Percentiles rank a stretch among this genome's conserved stretches.
Conservation (phyloP, 2,329 filamentous ascomycete genomes). For the Thyridium curvatum region DNA sequence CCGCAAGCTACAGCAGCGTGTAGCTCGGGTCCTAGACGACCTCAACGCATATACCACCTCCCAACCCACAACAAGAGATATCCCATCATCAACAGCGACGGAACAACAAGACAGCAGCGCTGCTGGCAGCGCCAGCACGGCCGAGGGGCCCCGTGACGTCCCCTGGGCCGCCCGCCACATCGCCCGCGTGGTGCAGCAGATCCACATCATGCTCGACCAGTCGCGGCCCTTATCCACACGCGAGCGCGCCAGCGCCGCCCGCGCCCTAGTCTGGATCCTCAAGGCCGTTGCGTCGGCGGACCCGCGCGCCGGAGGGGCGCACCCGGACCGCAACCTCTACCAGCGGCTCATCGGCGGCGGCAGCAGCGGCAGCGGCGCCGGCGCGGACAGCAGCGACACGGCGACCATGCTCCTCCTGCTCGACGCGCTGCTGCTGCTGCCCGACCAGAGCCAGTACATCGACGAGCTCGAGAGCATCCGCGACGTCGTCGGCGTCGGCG, state of each 20-base stretch:
- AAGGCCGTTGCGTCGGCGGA: constrained; percentile 29
- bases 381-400: constrained; percentile 9
- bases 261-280: constrained; percentile 41
- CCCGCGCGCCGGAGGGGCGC: constrained; percentile 27
- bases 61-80: background rate
- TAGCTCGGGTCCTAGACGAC: constrained; percentile 37
- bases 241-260: constrained; percentile 39
- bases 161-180: constrained; percentile 45
- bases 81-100: background rate
- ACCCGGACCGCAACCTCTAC: constrained; percentile 39
- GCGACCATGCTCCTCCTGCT: constrained; percentile 29
- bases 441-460: constrained; percentile 36
- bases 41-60: constrained; percentile 27
- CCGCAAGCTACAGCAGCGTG: constrained; percentile 39
- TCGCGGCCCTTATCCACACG: constrained; percentile 15
- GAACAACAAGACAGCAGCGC: no score
- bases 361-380: constrained; percentile 25
- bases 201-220: constrained; percentile 29
- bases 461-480: constrained; percentile 26
- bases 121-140: no score
- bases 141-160: constrained; percentile 30
- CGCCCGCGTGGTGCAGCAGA: constrained; percentile 30
- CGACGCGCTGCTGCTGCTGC: constrained; percentile 33
- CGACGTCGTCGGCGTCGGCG: constrained; percentile 7
- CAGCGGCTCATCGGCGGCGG: constrained; percentile 37